These are phyloP conservation scores for Geotrichum reessii DNA, from an alignment of 1,139 yeast genomes.

Conservation along the genomic window DNA sequence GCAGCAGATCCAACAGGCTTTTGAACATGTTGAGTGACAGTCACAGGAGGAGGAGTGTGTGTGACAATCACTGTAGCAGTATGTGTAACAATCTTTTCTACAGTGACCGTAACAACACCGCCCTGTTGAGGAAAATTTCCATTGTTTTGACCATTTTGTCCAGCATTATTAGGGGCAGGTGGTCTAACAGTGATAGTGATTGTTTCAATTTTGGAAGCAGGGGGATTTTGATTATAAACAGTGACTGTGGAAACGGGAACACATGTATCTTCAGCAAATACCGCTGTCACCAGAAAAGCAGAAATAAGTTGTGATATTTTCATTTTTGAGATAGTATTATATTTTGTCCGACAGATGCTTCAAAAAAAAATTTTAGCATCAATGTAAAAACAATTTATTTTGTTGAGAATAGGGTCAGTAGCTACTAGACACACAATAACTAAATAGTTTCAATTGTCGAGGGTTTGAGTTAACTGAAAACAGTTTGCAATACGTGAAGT, in stretches of 20 bases:
- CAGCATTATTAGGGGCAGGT: not conserved
- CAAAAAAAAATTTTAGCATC: not conserved
- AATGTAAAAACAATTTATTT: not conserved
- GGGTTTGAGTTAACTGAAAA: not conserved
- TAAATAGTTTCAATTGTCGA: too few relatives aligned
- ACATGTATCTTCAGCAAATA: not conserved
- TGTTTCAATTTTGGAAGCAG: not conserved
- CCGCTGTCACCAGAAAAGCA: not conserved
- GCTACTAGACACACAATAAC: too few relatives aligned
- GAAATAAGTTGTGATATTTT: not conserved
- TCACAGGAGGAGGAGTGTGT: slow-evolving; percentile 1
- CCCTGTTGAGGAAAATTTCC: not conserved
- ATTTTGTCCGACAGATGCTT: not conserved
- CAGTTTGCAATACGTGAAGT: not conserved
- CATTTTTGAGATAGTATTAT: not conserved
- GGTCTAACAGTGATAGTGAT: not conserved
- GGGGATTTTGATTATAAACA: not conserved
- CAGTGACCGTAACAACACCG: slow-evolving; percentile 3
- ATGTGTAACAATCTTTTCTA: not conserved
- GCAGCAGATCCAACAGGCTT: not conserved
- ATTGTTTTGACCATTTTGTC: not conserved
- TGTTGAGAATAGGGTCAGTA: not conserved
- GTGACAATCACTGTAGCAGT: not conserved
- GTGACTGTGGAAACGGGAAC: not conserved
- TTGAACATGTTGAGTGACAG: not conserved